phyloP scores from a whole-genome alignment of 331 rosid species.

The Erythrophleum ivorense region DNA sequence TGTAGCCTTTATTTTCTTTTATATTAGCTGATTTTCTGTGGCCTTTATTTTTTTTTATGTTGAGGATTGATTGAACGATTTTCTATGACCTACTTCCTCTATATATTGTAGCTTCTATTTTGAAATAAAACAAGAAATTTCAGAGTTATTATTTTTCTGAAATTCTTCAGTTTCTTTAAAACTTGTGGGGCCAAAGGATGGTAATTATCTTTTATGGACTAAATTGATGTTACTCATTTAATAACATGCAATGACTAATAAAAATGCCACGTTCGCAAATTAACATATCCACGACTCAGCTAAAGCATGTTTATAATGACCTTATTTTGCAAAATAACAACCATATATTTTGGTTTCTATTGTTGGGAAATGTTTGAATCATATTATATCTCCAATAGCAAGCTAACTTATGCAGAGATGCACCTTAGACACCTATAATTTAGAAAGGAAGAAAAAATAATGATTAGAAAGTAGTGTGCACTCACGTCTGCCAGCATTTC shows the following conservation, averaged over 20 bases:
- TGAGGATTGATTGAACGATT: too few species aligned
- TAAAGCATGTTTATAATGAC: neutral
- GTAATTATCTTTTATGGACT: too few species aligned
- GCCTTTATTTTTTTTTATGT: too few species aligned
- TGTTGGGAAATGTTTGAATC: conserved; percentile 13
- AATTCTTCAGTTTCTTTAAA: too few species aligned
- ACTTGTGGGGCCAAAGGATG: too few species aligned
- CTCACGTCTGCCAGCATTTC: conserved; percentile 99
- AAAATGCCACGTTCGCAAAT: neutral
- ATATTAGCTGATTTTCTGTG: too few species aligned
- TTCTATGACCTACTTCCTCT: too few species aligned
- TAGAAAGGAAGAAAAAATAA: conserved; percentile 29
- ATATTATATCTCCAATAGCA: conserved; percentile 16
- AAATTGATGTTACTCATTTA: neutral
- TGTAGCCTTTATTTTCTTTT: too few species aligned
- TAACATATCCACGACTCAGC: neutral
- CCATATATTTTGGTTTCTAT: neutral
- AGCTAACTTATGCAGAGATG: neutral
- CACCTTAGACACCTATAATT: neutral
- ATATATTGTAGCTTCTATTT: too few species aligned
- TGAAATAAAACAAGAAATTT: too few species aligned
- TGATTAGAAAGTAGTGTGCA: conserved; percentile 26
- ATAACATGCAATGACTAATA: conserved; percentile 6
- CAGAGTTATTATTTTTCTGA: too few species aligned
- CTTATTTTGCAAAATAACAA: neutral